These are phyloP conservation scores for Vitis riparia DNA, from an alignment of 164 flowering plant genomes.

Conservation along the genomic window DNA sequence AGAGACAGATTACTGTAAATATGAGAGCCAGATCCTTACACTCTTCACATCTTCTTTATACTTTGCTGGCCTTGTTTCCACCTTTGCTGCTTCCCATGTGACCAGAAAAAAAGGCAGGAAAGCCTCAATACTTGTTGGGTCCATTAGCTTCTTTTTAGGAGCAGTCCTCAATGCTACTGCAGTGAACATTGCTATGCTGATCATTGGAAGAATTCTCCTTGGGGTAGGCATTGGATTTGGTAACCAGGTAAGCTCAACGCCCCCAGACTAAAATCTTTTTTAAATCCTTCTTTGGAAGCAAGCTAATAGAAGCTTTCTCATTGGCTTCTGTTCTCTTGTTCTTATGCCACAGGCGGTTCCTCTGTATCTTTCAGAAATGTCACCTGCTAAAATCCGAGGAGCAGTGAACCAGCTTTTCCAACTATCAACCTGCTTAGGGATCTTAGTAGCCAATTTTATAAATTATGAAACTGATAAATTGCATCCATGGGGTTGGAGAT, in stretches of 20 bases:
- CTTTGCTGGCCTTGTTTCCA: slow-evolving; percentile 80
- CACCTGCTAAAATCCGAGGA: slow-evolving; percentile 88
- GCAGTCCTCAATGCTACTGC: slow-evolving; percentile 72
- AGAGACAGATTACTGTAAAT: slow-evolving; percentile 94
- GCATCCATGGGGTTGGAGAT: slow-evolving; percentile 95
- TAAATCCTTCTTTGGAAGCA: background rate
- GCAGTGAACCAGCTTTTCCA: slow-evolving; percentile 83
- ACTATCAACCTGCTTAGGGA: slow-evolving; percentile 71
- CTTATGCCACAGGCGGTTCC: slow-evolving; percentile 69
- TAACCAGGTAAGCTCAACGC: slow-evolving; percentile 57
- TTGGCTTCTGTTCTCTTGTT: background rate
- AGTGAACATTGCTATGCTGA: slow-evolving; percentile 65
- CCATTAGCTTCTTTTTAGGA: slow-evolving; percentile 76
- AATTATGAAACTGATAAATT: slow-evolving; percentile 65
- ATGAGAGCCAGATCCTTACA: slow-evolving; percentile 78
- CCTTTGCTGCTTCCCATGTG: slow-evolving; percentile 76
- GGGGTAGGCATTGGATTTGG: slow-evolving; percentile 92
- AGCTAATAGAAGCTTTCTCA: background rate
- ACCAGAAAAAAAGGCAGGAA: slow-evolving; percentile 69
- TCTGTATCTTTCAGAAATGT: slow-evolving; percentile 86
- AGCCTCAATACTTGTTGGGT: slow-evolving; percentile 68
- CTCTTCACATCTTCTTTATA: slow-evolving; percentile 91
- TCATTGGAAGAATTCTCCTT: slow-evolving; percentile 73
- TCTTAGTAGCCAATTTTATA: slow-evolving; percentile 66
- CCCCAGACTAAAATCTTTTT: background rate